These are phyloP conservation scores for Diaporthe capsici DNA, from an alignment of 2,329 filamentous ascomycete genomes.

Conservation along the genomic window DNA sequence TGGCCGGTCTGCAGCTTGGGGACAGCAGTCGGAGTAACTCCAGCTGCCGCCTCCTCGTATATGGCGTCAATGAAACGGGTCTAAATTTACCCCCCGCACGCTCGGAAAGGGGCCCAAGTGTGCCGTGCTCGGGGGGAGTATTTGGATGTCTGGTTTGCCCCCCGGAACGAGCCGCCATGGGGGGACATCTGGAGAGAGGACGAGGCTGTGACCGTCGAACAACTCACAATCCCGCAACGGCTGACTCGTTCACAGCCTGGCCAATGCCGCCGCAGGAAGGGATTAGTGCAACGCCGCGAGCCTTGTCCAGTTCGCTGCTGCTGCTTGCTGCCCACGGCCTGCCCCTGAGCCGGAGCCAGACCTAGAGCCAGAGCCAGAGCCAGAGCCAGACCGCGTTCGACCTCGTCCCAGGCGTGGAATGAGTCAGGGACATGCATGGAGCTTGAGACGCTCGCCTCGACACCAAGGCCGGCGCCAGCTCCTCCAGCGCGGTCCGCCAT, in stretches of 20 bases:
- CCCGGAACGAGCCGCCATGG: background rate
- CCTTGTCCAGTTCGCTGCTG: constrained; percentile 4
- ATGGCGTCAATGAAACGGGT: constrained; percentile 27
- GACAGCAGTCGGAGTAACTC: constrained; percentile 16
- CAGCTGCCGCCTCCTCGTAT: constrained; percentile 19
- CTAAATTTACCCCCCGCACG: constrained; percentile 24
- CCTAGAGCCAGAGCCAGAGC: too few relatives aligned
- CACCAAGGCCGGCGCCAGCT: constrained; percentile 1
- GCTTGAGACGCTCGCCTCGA: constrained; percentile 23
- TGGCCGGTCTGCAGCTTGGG: background rate
- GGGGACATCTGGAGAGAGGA: background rate
- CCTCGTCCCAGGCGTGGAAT: background rate
- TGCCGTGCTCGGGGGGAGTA: background rate
- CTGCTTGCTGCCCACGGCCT: background rate
- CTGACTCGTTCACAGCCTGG: constrained; percentile 17
- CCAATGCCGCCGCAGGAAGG: constrained; percentile 5
- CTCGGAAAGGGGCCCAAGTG: constrained; percentile 7
- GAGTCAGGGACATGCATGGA: constrained; percentile 31
- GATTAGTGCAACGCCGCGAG: constrained; percentile 8
- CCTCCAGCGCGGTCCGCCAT: constrained; percentile 12
- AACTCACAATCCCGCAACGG: constrained; percentile 16
- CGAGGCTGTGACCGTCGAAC: constrained; percentile 24
- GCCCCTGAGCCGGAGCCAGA: background rate
- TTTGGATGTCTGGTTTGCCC: background rate
- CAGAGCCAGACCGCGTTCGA: background rate